Base-by-base conservation (phyloP, 1,284 basidiomycete genomes). In the Cerrena zonata region DNA sequence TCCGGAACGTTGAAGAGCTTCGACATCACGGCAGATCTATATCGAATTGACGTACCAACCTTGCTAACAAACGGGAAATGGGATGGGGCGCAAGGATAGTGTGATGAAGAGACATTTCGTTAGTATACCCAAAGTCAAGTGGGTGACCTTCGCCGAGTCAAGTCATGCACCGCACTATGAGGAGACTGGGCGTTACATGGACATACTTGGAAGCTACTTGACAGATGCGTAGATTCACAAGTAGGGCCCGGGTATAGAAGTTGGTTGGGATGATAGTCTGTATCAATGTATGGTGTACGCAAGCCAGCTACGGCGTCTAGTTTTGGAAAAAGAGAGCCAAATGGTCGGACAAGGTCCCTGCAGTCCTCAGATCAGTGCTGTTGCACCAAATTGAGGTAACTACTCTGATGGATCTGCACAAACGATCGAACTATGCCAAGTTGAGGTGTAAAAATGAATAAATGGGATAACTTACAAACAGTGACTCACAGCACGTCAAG, bases 1-100 rank as follows among this genome's bases (percentile, higher is more conserved):
- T 68, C 64, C 2, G 79, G 78, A 2, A 66, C 70, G 3, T 62
- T 82, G 44, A 78, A 73, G 58, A 63, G 64, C 3, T 83, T 78
- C 40, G 41, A 49, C 36, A 44, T 49, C 78, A 67, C 66, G 7
- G 65, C 72, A 19, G 65, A 74, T 4, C 51, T 76, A 18, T 67
- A 72, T 58, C 71, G 69, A 44, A 77, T 82, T 55, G 60, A 56
- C 2, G 71, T 68, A 2, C 69, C 77, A 2, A 79, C 78, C 1
- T 62, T 82, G 15, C 53, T 84, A 22, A 61, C 75, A 37, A 83
- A 80, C 47, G 76, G 78, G 3, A 65, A 61, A 11, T 70, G 73
- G 48, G 80, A 82, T 51, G 72, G 77, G 58, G 76, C 73, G 11
- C 70, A 73, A 36, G 37, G 78, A 81, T 57, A 58, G 59, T 5